Conservation (phyloP, 2,329 filamentous ascomycete species). For the Xylaria multiplex region DNA sequence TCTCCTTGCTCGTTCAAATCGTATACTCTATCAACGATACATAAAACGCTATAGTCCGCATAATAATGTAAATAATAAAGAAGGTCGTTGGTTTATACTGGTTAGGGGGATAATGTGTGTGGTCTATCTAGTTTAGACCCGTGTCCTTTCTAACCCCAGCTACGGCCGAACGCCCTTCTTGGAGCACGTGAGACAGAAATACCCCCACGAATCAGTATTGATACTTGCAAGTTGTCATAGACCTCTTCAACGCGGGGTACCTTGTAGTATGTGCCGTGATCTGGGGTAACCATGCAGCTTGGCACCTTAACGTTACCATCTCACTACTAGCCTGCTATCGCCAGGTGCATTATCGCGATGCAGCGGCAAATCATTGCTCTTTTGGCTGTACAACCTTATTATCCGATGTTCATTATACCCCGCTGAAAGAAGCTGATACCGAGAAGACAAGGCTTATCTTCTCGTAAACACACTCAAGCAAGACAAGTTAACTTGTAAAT, state of each 20-base stretch:
- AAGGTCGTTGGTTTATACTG: background rate
- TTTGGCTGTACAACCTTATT: slow-evolving; percentile 17
- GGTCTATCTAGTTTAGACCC: background rate
- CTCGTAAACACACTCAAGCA: background rate
- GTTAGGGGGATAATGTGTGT: background rate
- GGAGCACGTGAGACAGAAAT: background rate
- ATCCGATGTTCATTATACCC: slow-evolving; percentile 5
- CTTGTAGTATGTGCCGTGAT: background rate
- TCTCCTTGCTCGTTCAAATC: too few relatives aligned
- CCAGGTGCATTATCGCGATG: slow-evolving; percentile 1
- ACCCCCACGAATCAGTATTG: background rate
- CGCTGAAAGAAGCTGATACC: background rate
- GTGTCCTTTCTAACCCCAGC: background rate
- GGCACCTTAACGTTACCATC: slow-evolving; percentile 10
- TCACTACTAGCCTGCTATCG: slow-evolving; percentile 6
- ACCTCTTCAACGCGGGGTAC: slow-evolving; percentile 27
- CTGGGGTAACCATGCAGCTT: slow-evolving; percentile 3
- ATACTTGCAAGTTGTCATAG: slow-evolving; percentile 7
- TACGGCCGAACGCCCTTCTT: background rate
- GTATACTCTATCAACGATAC: too few relatives aligned
- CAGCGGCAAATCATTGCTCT: slow-evolving; percentile 15
- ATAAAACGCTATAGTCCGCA: too few relatives aligned
- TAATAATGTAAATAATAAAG: too few relatives aligned
- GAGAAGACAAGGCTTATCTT: background rate
- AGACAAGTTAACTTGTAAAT: background rate